Base-by-base conservation (phyloP, 192 early-diverging fungal genomes). In the Phlyctochytrium planicorne region DNA sequence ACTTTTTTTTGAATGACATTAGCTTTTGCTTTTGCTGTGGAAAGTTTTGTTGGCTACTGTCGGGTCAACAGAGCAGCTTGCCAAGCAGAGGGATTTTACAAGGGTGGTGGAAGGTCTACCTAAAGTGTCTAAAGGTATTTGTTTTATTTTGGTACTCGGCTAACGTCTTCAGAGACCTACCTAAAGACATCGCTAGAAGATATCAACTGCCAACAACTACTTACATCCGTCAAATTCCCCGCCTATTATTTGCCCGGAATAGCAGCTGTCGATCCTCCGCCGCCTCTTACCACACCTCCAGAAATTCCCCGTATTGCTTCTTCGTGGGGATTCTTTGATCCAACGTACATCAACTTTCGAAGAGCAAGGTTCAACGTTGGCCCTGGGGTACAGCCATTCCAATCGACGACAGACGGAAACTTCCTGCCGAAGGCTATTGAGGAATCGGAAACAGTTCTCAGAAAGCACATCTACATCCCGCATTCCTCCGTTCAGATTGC, bases 21-120 rank as follows among this genome's bases (percentile, higher is more conserved):
- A 91, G 87, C 73, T 92, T 34, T 62, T 90, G 3, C 67, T 91
- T 1, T 66, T 91, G 30, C 72, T 90, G 0, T 91, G 87, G 87
- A 92, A 91, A 74, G 79, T 86, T 16, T 57, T 92, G 23, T 57
- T 87, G 24, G 66, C 75, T 16, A 86, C 83, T 30, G 60, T 91
- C 16, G 91, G 91, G 6, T 80, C 78, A 32, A 59, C 78, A 27
- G 72, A 82, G 16, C 71, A 78, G 20, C 75, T 91, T 20, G 69
- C 62, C 6, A 53, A 62, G 34, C 68, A 89, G 31, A 89, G 86
- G 60, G 68, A 73, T 33, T 69, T 68, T 23, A 72, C 78, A 2
- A 72, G 87, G 34, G 62, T 65, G 36, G 65, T 80, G 34, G 71
- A 83, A 60, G 87, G 87, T 12, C 65, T 84, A 10, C 74, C 78